Conservation (phyloP, 2,329 filamentous ascomycete species). For the Phialophora tarda region DNA sequence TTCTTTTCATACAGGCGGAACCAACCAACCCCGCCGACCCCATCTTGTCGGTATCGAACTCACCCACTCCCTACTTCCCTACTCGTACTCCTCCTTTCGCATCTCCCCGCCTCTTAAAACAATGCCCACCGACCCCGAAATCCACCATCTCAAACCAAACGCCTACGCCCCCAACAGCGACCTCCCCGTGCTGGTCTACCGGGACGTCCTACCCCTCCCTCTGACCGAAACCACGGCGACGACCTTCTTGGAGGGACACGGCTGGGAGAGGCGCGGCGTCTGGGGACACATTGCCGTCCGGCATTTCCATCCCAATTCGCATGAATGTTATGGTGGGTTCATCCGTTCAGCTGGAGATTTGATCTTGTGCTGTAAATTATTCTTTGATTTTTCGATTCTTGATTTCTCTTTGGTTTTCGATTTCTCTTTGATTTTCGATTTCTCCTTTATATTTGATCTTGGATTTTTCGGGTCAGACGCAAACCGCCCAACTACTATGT, state of each 20-base stretch:
- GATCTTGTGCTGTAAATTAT: no score
- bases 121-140: constrained; percentile 31
- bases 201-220: constrained; percentile 42
- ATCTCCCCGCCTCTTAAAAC: neutral
- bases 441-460: no score
- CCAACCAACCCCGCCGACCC: neutral
- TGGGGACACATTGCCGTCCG: constrained; percentile 40
- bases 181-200: constrained; percentile 46
- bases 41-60: neutral
- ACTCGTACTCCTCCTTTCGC: neutral
- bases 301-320: constrained; percentile 47
- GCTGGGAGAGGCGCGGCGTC: constrained; percentile 44
- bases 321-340: constrained; percentile 46
- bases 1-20: neutral
- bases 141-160: constrained; percentile 39
- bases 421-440: no score
- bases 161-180: constrained; percentile 43
- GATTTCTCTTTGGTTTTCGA: no score
- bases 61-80: no score
- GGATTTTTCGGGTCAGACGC: no score
- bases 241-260: constrained; percentile 41
- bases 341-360: neutral
- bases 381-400: neutral
- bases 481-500: no score
- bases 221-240: constrained; percentile 36